phyloP scores from a whole-genome alignment of 2,329 filamentous ascomycete species.

The Fusarium pseudoanthophilum region DNA sequence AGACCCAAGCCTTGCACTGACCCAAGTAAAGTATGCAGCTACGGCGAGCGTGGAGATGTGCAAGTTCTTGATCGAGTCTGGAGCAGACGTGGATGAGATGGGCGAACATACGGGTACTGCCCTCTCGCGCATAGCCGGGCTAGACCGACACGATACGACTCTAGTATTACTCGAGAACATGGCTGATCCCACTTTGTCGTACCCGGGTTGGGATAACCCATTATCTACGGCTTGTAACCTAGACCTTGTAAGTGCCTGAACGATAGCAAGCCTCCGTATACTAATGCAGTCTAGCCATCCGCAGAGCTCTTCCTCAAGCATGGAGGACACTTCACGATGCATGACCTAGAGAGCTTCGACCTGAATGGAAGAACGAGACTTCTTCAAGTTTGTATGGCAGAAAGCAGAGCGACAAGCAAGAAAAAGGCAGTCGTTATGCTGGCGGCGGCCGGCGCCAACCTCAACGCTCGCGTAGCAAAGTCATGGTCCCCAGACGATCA shows the following conservation, averaged over 20 bases:
- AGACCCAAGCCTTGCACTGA: accelerated
- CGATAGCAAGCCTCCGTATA: accelerated
- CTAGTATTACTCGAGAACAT: conserved; percentile 17
- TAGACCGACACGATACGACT: conserved; percentile 2
- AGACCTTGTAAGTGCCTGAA: neutral
- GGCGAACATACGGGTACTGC: conserved; percentile 8
- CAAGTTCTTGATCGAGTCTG: conserved; percentile 24
- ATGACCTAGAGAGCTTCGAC: conserved; percentile 13
- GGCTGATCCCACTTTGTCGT: conserved; percentile 14
- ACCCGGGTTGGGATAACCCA: conserved; percentile 13
- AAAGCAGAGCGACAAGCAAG: conserved; percentile 1
- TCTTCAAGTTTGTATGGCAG: conserved; percentile 9
- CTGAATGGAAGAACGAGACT: conserved; percentile 11
- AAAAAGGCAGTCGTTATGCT: conserved; percentile 7
- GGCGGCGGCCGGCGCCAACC: neutral
- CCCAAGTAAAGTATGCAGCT: neutral
- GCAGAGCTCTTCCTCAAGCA: conserved; percentile 7
- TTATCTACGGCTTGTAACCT: conserved; percentile 3
- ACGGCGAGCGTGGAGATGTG: conserved; percentile 13
- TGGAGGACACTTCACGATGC: neutral
- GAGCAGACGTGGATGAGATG: conserved; percentile 29
- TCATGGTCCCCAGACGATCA: conserved; percentile 20
- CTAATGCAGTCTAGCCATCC: neutral
- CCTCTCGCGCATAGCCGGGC: conserved; percentile 3
- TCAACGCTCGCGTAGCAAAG: neutral